These are phyloP conservation scores for Saccharata proteae DNA, from an alignment of 2,329 filamentous ascomycete species.

Conservation along the genomic window DNA sequence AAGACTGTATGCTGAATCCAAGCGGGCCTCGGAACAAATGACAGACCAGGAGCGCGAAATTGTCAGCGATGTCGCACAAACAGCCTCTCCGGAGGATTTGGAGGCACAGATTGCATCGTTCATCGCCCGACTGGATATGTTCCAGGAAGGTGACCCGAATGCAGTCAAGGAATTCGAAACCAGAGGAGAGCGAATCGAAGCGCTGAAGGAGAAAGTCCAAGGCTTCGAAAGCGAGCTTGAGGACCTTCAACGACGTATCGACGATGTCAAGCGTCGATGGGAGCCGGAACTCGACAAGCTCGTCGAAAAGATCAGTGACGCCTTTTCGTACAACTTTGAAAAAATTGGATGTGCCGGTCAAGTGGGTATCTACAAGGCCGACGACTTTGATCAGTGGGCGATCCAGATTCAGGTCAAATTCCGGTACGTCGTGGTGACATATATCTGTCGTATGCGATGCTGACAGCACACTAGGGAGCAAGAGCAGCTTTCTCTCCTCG, in stretches of 20 bases:
- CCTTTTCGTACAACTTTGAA: constrained; percentile 86
- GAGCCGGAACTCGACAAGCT: constrained; percentile 73
- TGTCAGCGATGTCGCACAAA: constrained; percentile 14
- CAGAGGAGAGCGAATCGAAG: constrained; percentile 49
- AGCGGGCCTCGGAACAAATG: constrained; percentile 15
- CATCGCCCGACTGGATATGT: constrained; percentile 63
- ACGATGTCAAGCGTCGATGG: constrained; percentile 58
- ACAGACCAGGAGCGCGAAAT: constrained; percentile 16
- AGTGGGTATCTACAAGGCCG: constrained; percentile 74
- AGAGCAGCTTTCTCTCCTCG: constrained; percentile 72
- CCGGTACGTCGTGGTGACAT: constrained; percentile 43
- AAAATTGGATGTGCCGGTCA: constrained; percentile 91
- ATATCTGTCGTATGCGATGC: background rate
- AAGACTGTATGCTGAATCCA: constrained; percentile 13
- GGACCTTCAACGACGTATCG: constrained; percentile 50
- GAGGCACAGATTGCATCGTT: constrained; percentile 63
- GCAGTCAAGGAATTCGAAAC: constrained; percentile 58
- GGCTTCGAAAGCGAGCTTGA: constrained; percentile 34
- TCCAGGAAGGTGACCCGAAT: constrained; percentile 64
- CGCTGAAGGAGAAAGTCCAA: constrained; percentile 46
- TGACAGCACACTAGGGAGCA: constrained; percentile 45
- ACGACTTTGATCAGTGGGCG: constrained; percentile 89
- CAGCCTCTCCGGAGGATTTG: constrained; percentile 42
- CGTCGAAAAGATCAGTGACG: constrained; percentile 70
- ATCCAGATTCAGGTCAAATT: constrained; percentile 94